Conservation (phyloP, 2,329 filamentous ascomycete species). For the Arthrobotrys megalospora region DNA sequence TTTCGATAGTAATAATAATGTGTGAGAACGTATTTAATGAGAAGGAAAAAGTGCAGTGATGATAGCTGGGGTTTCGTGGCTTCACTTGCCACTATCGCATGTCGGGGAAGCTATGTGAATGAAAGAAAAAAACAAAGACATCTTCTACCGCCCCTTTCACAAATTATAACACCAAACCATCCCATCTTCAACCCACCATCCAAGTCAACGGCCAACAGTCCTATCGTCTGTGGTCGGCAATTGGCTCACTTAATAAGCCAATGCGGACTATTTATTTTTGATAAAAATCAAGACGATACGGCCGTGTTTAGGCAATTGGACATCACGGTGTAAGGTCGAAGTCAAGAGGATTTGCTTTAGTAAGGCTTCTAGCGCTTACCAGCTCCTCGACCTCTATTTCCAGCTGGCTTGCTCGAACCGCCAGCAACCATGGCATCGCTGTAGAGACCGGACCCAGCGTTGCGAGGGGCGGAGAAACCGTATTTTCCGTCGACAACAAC, state of each 20-base stretch:
- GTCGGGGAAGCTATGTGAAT: too few species aligned
- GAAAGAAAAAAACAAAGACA: background rate
- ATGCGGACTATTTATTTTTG: too few species aligned
- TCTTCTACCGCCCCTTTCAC: background rate
- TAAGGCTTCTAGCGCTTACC: conserved; percentile 48
- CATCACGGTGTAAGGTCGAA: background rate
- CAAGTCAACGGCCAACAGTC: too few species aligned
- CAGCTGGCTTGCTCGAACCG: conserved; percentile 14
- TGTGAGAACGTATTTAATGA: conserved; percentile 11
- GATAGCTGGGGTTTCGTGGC: background rate
- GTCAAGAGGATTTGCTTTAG: background rate
- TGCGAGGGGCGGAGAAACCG: conserved; percentile 63
- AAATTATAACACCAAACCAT: too few species aligned
- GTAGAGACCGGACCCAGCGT: conserved; percentile 34
- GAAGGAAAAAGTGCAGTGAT: background rate
- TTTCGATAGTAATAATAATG: conserved; percentile 21
- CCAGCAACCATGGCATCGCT: conserved; percentile 43
- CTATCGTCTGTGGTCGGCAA: too few species aligned
- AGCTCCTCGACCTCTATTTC: background rate
- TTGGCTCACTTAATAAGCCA: too few species aligned
- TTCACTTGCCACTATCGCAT: background rate
- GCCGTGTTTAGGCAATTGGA: too few species aligned
- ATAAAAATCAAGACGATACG: too few species aligned
- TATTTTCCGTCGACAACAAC: conserved; percentile 63
- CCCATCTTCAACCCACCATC: too few species aligned